These are phyloP conservation scores for Xylaria bambusicola DNA, from an alignment of 495 filamentous ascomycete species.

Conservation along the genomic window DNA sequence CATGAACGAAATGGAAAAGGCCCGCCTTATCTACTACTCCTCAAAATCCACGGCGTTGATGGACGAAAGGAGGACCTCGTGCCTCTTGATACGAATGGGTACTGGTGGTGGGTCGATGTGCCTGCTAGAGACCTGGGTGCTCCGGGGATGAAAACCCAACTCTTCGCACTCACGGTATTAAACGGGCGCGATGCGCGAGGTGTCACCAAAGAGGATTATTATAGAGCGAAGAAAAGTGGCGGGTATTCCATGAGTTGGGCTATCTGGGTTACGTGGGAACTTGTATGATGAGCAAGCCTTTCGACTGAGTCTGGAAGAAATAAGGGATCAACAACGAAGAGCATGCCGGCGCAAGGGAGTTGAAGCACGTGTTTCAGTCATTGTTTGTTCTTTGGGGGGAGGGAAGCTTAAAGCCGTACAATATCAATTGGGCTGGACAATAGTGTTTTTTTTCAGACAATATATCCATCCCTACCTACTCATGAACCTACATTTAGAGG, in stretches of 20 bases:
- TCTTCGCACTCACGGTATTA: constrained; percentile 64
- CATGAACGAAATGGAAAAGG: constrained; percentile 62
- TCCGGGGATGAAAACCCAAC: constrained; percentile 64
- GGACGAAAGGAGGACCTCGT: constrained; percentile 69
- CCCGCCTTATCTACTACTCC: constrained; percentile 63
- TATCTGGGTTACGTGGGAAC: constrained; percentile 68
- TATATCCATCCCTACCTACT: too few relatives aligned
- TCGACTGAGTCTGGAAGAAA: too few relatives aligned
- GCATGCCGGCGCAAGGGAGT: too few relatives aligned
- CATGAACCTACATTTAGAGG: too few relatives aligned
- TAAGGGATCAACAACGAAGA: too few relatives aligned
- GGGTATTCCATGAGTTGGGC: constrained; percentile 59
- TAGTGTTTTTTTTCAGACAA: too few relatives aligned
- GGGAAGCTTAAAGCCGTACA: too few relatives aligned
- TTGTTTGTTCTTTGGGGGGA: too few relatives aligned
- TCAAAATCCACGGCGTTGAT: constrained; percentile 66
- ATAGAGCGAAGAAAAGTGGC: constrained; percentile 57
- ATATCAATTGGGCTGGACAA: too few relatives aligned
- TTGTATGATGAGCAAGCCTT: too few relatives aligned
- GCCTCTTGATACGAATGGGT: constrained; percentile 64
- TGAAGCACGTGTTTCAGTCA: neutral
- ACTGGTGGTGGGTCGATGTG: constrained; percentile 76
- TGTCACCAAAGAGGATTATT: constrained; percentile 66
- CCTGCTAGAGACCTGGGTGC: constrained; percentile 62
- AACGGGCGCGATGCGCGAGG: constrained; percentile 68